Base-by-base conservation (phyloP, 2,329 filamentous ascomycete genomes). In the Exserohilum turcica region DNA sequence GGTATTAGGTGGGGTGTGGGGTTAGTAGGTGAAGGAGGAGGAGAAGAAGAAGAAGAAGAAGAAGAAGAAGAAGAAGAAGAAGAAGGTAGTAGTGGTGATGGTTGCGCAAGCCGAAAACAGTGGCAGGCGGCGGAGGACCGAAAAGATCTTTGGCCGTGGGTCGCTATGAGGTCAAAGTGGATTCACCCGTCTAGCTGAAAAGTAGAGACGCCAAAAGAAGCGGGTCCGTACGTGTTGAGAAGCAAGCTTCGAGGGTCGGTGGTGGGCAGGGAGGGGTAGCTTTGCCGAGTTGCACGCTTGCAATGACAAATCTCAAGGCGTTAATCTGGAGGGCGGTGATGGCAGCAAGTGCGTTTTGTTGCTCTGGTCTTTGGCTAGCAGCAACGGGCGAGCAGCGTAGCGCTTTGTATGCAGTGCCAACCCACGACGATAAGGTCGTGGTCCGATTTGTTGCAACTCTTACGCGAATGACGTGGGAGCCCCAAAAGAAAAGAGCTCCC, bases 101-200 rank as follows among this genome's bases (percentile, higher is more conserved):
- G 42, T 45, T 50, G 54, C 54, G 53, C 33, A 50, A 38, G 39
- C 24, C 45, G 36, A 21, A 52, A 35, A 43, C 47, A 48, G 40
- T 54, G 43, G 32, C 55, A 53, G 48, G 19, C 29, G 29, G 24
- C n/a, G 42, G 43, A 43, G 47, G 36, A n/a, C 48, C 52, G 49
- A 51, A 45, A 54, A 40, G 49, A 43, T 39, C 51, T 46, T 46
- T 51, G 44, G 43, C 27, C 39, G 63, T 61, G 63, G 55, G 59
- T 56, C 57, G 53, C 50, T 62, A 65, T 65, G 63, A 64, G 63
- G 61, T 63, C 63, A 64, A 64, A 51, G 59, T 64, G 58, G 58
- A 51, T 57, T 52, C 44, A 43, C 16, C 37, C 46, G 56, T 56
- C 50, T 57, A 50, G 55, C 52, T 43, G 45, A 52, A 61, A 61